Base-by-base conservation (phyloP, 768 basidiomycete species). In the Tulasnella sp. region DNA sequence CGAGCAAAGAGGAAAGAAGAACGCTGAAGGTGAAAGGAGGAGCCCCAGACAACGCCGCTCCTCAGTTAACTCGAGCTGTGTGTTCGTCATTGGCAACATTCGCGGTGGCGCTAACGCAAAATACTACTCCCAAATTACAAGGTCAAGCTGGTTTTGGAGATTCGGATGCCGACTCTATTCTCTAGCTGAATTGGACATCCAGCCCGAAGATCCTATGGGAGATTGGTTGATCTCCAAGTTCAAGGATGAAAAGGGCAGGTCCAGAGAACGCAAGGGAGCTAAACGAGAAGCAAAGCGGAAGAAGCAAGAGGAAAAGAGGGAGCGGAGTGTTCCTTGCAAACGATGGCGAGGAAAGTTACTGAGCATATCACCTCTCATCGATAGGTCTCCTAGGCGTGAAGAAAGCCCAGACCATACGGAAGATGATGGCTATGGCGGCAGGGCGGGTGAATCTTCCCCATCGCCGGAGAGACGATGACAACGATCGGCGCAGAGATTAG, bases 141-240 rank as follows among this genome's bases (percentile, higher is more conserved):
- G 93, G 88, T 46, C 89, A 87, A 31, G 79, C 44, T 77, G 78
- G 44, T n/a, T 75, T 71, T 34, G 58, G 39, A 40, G 89, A 79
- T 24, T 84, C 84, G 42, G 83, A 85, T 58, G 88, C 84, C 1
- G 89, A 84, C 3, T 91, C 92, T 7, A 92, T 93, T 44, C 92
- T 92, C 92, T 92, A 5, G 92, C 92, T 1, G 91, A 87, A 21
- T 89, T 89, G 2, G 89, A 91, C 12, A 93, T 98, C 79, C 97
- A 99, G 84, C 94, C 94, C 1, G 97, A 99, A 84, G 98, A 99
- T 85, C 98, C 98, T 0, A 99, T 99, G 98, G 91, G 92, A 39
- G 97, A 96, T 81, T 99, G 94, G 84, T 87, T 99, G 44, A 86
- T 96, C 52, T 89, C 91, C 0, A 90, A 97, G 84, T 89, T 89